phyloP scores from a whole-genome alignment of 306 rosid species.

The Acmispon strigosus region DNA sequence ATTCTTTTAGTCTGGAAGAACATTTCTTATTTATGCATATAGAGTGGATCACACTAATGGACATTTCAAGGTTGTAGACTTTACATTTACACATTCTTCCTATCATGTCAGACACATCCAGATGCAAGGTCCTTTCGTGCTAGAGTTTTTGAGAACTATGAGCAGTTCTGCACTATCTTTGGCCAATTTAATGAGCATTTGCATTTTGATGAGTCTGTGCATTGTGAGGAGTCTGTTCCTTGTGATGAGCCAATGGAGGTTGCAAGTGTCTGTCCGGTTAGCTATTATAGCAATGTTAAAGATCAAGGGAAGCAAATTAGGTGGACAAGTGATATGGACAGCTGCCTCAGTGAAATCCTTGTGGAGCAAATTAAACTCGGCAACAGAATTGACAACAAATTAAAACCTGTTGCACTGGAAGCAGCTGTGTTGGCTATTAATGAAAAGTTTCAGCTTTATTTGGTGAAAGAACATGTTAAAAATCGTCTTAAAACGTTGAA shows the following conservation, averaged over 20 bases:
- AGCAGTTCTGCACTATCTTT: constrained; percentile 36
- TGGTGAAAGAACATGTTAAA: constrained; percentile 41
- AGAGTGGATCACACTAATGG: not conserved
- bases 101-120: constrained; percentile 37
- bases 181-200: constrained; percentile 27
- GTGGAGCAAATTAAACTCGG: constrained; percentile 44
- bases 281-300: constrained; percentile 24
- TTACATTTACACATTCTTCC: constrained; percentile 8
- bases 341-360: constrained; percentile 36
- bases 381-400: constrained; percentile 37
- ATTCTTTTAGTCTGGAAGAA: not conserved
- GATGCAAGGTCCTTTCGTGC: constrained; percentile 39
- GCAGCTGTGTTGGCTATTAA: constrained; percentile 41
- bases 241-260: constrained; percentile 29
- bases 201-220: constrained; percentile 16
- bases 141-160: constrained; percentile 44
- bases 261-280: constrained; percentile 26
- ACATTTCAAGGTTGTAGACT: not conserved
- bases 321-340: constrained; percentile 58
- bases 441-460: constrained; percentile 34
- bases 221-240: constrained; percentile 17
- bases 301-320: constrained; percentile 31
- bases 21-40: not conserved
- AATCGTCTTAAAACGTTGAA: constrained; percentile 50
- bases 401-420: constrained; percentile 40